phyloP scores from a whole-genome alignment of 768 basidiomycete genomes.

The Astraeus odoratus region DNA sequence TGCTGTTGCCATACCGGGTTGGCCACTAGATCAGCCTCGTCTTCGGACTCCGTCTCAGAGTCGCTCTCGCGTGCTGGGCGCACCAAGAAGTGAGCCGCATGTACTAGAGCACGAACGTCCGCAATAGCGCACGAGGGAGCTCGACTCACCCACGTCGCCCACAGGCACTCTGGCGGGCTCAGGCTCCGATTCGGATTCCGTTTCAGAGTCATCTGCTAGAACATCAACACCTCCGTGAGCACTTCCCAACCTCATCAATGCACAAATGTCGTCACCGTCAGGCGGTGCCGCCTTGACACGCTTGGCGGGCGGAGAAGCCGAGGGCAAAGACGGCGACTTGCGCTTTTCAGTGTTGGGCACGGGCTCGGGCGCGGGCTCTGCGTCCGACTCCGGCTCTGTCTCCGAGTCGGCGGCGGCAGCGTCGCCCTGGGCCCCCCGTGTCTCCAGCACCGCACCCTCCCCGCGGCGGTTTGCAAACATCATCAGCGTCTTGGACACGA shows the following conservation, averaged over 20 bases:
- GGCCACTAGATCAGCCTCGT: slow-evolving; percentile 25
- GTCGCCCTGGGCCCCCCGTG: background rate
- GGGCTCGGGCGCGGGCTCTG: slow-evolving; percentile 4
- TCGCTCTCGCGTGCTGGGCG: slow-evolving; percentile 5
- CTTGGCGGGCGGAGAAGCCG: slow-evolving; percentile 10
- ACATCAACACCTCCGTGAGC: background rate
- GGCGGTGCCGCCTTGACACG: slow-evolving; percentile 9
- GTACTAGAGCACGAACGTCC: too few relatives aligned
- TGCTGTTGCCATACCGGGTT: slow-evolving; percentile 18
- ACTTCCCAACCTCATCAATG: background rate
- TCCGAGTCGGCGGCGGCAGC: slow-evolving; percentile 18
- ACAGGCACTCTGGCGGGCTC: slow-evolving; percentile 8
- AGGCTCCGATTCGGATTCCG: slow-evolving; percentile 40
- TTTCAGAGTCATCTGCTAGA: slow-evolving; percentile 33
- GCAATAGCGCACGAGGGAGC: too few relatives aligned
- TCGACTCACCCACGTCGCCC: background rate
- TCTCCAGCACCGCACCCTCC: slow-evolving; percentile 3
- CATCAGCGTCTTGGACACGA: slow-evolving; percentile 18
- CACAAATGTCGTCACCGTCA: slow-evolving; percentile 13
- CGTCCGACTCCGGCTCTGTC: slow-evolving; percentile 29
- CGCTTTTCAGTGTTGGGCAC: too few relatives aligned
- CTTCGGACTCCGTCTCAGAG: slow-evolving; percentile 43
- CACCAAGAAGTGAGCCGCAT: too few relatives aligned
- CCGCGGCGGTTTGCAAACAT: slow-evolving; percentile 4
- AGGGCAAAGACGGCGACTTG: slow-evolving; percentile 17